Evolutionary conservation across 2,329 filamentous ascomycete species (phyloP).

Genomic region (Endothia cerciana): DNA sequence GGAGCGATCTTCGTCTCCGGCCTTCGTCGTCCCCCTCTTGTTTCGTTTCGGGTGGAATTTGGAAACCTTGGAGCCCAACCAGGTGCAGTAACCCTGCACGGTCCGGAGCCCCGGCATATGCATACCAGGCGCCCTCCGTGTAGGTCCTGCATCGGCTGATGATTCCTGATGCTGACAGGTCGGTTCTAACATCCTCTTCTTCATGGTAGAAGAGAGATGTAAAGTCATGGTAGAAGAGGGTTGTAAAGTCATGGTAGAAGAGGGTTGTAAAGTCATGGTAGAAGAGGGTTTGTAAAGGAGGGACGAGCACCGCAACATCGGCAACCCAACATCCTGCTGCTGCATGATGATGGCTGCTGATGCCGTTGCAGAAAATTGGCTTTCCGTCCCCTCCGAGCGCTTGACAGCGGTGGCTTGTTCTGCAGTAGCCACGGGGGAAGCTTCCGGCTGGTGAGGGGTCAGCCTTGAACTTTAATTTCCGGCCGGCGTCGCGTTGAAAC

Average conservation of each 20-base stretch:
- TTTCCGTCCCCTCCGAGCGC: constrained; percentile 9
- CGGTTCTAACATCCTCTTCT: background rate
- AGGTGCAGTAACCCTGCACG: constrained; percentile 21
- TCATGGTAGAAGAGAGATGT: background rate
- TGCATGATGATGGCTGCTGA: constrained; percentile 9
- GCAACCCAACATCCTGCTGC: background rate
- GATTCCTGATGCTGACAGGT: background rate
- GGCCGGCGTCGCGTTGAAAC: constrained; percentile 18
- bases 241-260: background rate
- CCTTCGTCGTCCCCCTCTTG: constrained; percentile 13
- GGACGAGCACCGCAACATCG: background rate
- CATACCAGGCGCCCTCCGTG: background rate
- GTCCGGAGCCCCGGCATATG: constrained; percentile 20
- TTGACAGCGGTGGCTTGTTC: constrained; percentile 28
- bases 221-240: background rate
- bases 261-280: background rate
- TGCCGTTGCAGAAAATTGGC: constrained; percentile 6
- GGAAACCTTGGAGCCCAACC: constrained; percentile 17
- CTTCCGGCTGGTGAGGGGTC: constrained; percentile 24
- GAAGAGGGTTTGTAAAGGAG: background rate
- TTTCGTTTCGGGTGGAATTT: constrained; percentile 23
- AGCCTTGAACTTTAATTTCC: constrained; percentile 15
- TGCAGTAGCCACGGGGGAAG: constrained; percentile 12
- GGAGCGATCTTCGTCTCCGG: constrained; percentile 13
- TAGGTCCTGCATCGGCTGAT: background rate